Evolutionary conservation across 257 asterid species (phyloP).

Genomic region (Solanum chiquidenum): DNA sequence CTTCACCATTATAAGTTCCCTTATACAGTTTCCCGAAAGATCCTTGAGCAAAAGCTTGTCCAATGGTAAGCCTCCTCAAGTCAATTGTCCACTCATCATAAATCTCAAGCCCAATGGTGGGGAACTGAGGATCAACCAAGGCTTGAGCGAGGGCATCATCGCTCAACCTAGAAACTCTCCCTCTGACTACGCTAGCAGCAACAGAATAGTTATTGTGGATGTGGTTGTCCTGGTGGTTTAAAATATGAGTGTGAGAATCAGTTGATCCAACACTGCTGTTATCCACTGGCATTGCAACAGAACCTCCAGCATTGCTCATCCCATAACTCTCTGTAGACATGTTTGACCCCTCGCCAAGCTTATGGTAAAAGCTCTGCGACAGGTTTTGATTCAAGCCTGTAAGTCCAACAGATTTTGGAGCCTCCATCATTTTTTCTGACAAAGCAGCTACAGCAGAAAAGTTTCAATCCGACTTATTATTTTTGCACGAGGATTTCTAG

Average conservation of each 20-base stretch:
- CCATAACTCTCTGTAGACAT: conserved; percentile 79
- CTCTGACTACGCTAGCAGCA: conserved; percentile 67
- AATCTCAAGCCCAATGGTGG: conserved; percentile 78
- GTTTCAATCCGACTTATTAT: conserved; percentile 1
- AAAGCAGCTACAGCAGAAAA: conserved; percentile 5
- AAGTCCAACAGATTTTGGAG: conserved; percentile 61
- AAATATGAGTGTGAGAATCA: conserved; percentile 68
- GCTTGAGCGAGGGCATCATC: conserved; percentile 93
- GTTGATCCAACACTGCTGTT: conserved; percentile 91
- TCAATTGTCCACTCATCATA: conserved; percentile 91
- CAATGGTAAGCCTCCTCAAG: conserved; percentile 88
- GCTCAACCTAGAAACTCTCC: conserved; percentile 54
- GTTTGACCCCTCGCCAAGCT: conserved; percentile 83
- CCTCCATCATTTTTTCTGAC: conserved; percentile 61
- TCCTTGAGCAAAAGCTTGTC: conserved; percentile 94
- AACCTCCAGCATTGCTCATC: conserved; percentile 81
- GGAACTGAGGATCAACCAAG: conserved; percentile 67
- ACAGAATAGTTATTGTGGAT: conserved; percentile 55
- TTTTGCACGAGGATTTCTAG: conserved; percentile 30
- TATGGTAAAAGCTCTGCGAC: conserved; percentile 67
- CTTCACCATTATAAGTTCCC: conserved; percentile 85
- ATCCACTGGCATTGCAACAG: conserved; percentile 84
- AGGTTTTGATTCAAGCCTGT: conserved; percentile 63
- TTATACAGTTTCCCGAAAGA: conserved; percentile 91
- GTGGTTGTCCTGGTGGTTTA: conserved; percentile 71